Base-by-base conservation (phyloP, 2,329 filamentous ascomycete genomes). In the Diaporthe nobilis region DNA sequence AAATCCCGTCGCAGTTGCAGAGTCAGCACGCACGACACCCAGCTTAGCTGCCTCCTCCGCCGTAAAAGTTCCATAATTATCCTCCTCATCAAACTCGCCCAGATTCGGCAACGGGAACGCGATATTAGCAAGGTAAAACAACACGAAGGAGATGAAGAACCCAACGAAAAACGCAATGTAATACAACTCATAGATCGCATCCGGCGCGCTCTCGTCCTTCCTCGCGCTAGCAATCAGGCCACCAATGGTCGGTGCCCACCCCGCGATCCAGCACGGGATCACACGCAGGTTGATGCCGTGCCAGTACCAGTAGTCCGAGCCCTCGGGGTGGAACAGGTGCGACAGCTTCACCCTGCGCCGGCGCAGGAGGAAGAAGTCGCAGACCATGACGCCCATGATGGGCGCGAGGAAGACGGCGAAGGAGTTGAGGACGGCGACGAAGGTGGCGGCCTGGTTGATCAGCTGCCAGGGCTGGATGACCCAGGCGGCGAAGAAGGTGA, bases 141-240 rank as follows among this genome's bases (percentile, higher is more conserved):
- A 44, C 15, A 44, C 42, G 42, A 44, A 44, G 20, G 75, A 80
- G 63, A 58, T 79, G 79, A 78, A 77, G 75, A 82, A 82, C 73
- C 86, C 87, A 20, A 86, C 82, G 15, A 87, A 81, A 76, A 88
- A 88, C 0, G 87, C 85, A 81, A 86, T 85, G 75, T 85, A 87
- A 77, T 88, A 88, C 31, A 88, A 77, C 78, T 88, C 81, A 22
- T 83, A 83, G 44, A 87, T 76, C 5, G 80, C 81, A 49, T 80
- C 80, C 5, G 85, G 42, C 20, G 81, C 5, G 85, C 84, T 72
- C 80, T 63, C 13, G 37, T 72, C 2, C 58, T 81, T 65, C 81
- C 79, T 39, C 81, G 75, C n/a, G 84, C 82, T 15, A 81, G 84
- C 70, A 84, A 87, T 71, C 49, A 86, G 78, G 12, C 85, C 84